Base-by-base conservation (phyloP, 192 early-diverging fungal species). In the Backusella australiensis region DNA sequence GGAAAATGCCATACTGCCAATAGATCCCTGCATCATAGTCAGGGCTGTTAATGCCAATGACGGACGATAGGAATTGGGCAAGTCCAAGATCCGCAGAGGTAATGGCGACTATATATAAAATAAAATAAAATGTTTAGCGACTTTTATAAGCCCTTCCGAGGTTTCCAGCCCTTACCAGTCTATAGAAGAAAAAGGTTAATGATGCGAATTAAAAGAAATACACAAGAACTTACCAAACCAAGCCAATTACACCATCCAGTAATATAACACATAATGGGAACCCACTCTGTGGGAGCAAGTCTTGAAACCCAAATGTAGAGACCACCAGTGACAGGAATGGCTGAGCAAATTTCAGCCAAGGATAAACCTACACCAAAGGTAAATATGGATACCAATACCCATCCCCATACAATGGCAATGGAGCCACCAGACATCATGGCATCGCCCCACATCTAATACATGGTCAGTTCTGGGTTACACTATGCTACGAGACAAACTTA, bases 161-260 rank as follows among this genome's bases (percentile, higher is more conserved):
- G 56, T 63, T 32, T 63, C 8, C 42, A 14, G 6, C 6, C 14
- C 72, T 34, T 46, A 63, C 53, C 56, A 49, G 72, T 38, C 26
- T 34, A 71, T 23, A 68, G 8, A 34, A 17, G 15, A 17, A 44
- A 49, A 46, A 72, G 3, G n/a, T 72, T 1, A 32, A 34, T 29
- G 11, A 52, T 44, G 6, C 21, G 32, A 15, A 41, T 69, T 36
- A 34, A 39, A 17, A n/a, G 38, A 11, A 7, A 41, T 26, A 26
- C 6, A n/a, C 11, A 6, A 19, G 1, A 46, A 34, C 71, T 74
- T 74, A 74, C 65, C 65, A 88, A 77, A 26, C 86, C 86, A 46
- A 88, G 75, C 86, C 86, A 88, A 68, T 88, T 88, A 72, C 81
- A 85, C 69, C 84, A 89, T 6, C 88, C 88, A 1, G 87, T 87